Percentiles rank a stretch among this genome's conserved stretches.
These are phyloP conservation scores for Crepidotus variabilis DNA, from an alignment of 768 basidiomycete species.

Conservation along the genomic window DNA sequence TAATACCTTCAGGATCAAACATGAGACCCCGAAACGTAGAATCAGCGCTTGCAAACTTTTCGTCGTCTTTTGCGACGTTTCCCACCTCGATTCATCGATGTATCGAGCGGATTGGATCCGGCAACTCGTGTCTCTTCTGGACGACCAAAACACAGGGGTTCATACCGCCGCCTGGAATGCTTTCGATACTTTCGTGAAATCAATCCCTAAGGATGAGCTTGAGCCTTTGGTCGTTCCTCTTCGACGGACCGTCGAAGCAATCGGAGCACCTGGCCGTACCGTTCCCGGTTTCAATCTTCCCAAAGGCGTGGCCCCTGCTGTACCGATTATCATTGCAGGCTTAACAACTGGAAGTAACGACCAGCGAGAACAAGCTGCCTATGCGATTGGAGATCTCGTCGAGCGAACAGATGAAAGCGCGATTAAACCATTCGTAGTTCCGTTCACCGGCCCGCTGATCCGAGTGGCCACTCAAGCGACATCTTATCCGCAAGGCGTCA, in stretches of 20 bases:
- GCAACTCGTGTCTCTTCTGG: constrained; percentile 78
- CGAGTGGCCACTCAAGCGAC: constrained; percentile 89
- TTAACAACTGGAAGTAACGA: constrained; percentile 94
- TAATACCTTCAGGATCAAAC: constrained; percentile 65
- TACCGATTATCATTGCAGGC: constrained; percentile 88
- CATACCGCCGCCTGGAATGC: constrained; percentile 81
- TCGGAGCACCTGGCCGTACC: constrained; percentile 68
- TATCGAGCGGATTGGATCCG: constrained; percentile 96
- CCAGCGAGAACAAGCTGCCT: constrained; percentile 91
- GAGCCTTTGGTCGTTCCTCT: constrained; percentile 89
- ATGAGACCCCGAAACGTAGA: constrained; percentile 64
- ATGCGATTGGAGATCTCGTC: constrained; percentile 94
- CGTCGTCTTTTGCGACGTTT: constrained; percentile 77
- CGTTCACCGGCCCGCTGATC: constrained; percentile 93
- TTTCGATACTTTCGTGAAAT: constrained; percentile 85
- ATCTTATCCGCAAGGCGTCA: constrained; percentile 89
- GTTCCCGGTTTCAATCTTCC: constrained; percentile 86
- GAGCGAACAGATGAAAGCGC: constrained; percentile 75
- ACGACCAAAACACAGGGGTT: constrained; percentile 71
- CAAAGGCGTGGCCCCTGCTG: constrained; percentile 79
- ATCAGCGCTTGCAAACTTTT: constrained; percentile 80
- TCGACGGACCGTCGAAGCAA: constrained; percentile 81
- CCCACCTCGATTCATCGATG: constrained; percentile 74
- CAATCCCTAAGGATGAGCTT: constrained; percentile 87
- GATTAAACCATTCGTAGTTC: constrained; percentile 94